Conservation (phyloP, 495 filamentous ascomycete genomes). For the Trichoderma virens region DNA sequence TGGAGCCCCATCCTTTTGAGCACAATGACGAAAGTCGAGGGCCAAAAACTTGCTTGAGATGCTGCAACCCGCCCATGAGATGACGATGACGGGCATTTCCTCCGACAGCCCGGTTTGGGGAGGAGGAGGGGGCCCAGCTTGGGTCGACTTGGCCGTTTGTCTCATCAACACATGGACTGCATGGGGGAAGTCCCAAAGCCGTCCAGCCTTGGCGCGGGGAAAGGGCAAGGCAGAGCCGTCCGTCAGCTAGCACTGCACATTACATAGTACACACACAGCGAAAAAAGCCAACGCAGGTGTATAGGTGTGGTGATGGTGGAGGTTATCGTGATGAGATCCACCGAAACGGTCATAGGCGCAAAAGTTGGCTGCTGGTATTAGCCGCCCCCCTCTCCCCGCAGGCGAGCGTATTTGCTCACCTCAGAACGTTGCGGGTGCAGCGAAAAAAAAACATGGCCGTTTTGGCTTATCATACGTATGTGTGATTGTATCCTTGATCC, state of each 20-base stretch:
- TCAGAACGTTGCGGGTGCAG: no score
- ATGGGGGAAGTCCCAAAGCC: not conserved
- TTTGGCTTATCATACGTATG: not conserved
- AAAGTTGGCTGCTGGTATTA: not conserved
- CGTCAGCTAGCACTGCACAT: not conserved
- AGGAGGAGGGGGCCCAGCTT: not conserved
- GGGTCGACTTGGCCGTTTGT: not conserved
- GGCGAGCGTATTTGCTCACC: not conserved
- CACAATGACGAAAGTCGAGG: not conserved
- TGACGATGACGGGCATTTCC: slow-evolving; percentile 1
- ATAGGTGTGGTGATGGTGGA: slow-evolving; percentile 1
- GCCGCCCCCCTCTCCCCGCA: not conserved
- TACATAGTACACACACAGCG: not conserved
- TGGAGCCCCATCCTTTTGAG: no score
- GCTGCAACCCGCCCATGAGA: not conserved
- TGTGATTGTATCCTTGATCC: not conserved
- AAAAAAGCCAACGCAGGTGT: no score
- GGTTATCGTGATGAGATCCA: slow-evolving; percentile 9
- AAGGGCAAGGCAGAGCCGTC: not conserved
- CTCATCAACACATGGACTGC: slow-evolving; percentile 1
- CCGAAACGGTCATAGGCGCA: not conserved
- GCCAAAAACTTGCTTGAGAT: not conserved
- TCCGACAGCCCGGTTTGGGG: not conserved
- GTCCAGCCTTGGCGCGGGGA: slow-evolving; percentile 5
- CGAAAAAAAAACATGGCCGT: no score